Evolutionary conservation across 1,284 basidiomycete genomes (phyloP).

Genomic region (Anthracocystis panici-leucophaei): DNA sequence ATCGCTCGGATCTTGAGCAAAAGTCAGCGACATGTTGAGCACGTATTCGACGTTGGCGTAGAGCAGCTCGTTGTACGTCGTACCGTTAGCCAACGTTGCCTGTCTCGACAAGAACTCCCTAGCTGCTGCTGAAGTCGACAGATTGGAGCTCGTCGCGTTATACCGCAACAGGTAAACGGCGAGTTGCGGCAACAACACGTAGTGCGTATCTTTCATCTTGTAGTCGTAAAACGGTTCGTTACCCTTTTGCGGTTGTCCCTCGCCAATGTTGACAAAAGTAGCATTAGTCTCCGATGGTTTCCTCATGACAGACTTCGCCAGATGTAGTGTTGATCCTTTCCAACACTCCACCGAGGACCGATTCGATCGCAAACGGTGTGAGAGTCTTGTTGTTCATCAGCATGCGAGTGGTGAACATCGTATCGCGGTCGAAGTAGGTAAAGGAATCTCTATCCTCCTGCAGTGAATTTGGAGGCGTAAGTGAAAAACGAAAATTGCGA

Average conservation of each 20-base stretch:
- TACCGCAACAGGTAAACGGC: slow-evolving; percentile 71
- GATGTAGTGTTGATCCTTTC: slow-evolving; percentile 71
- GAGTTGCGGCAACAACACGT: slow-evolving; percentile 71
- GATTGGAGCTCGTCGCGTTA: slow-evolving; percentile 22
- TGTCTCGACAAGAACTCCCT: slow-evolving; percentile 61
- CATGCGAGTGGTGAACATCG: slow-evolving; percentile 71
- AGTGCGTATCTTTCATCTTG: slow-evolving; percentile 72
- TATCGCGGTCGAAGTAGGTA: slow-evolving; percentile 72
- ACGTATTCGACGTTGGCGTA: slow-evolving; percentile 68
- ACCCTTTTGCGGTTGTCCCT: slow-evolving; percentile 70
- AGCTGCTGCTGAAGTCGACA: slow-evolving; percentile 57
- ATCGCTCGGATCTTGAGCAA: slow-evolving; percentile 65
- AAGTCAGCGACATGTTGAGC: slow-evolving; percentile 68
- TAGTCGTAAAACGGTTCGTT: slow-evolving; percentile 72
- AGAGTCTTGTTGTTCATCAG: slow-evolving; percentile 70
- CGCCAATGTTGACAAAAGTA: slow-evolving; percentile 69
- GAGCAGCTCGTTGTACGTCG: slow-evolving; percentile 69
- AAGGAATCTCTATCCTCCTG: slow-evolving; percentile 72
- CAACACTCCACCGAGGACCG: slow-evolving; percentile 72
- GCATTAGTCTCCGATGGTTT: slow-evolving; percentile 70
- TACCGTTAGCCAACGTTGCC: slow-evolving; percentile 71
- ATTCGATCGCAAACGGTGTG: slow-evolving; percentile 71
- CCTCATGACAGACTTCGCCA: slow-evolving; percentile 72
- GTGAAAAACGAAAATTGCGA: slow-evolving; percentile 70
- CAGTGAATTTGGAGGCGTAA: slow-evolving; percentile 71